These are phyloP conservation scores for Senecio squalidus DNA, from an alignment of 140 eudicot genomes.

Conservation along the genomic window DNA sequence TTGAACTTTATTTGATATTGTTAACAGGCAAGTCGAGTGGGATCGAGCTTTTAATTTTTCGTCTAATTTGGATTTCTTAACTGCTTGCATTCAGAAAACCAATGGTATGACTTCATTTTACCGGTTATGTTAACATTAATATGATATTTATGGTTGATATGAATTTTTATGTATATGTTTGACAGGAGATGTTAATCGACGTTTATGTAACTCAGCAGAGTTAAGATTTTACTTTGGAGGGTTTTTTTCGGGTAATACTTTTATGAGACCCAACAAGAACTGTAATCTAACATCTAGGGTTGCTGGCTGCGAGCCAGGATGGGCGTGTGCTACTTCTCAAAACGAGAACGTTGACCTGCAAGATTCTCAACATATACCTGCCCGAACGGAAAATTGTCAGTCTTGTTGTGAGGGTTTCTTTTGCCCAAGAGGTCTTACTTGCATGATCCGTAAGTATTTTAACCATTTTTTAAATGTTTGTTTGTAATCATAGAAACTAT, in stretches of 20 bases:
- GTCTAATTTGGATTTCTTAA: slow-evolving; percentile 59
- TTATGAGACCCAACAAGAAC: slow-evolving; percentile 52
- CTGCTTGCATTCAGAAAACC: slow-evolving; percentile 54
- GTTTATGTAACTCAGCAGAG: slow-evolving; percentile 84
- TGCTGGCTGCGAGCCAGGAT: slow-evolving; percentile 97
- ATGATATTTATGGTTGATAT: not conserved
- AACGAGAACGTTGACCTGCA: slow-evolving; percentile 31
- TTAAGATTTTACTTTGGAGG: slow-evolving; percentile 50
- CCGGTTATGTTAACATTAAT: not conserved
- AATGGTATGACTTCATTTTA: slow-evolving; percentile 41
- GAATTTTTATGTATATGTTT: not conserved
- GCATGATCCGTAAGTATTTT: slow-evolving; percentile 85
- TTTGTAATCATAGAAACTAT: too few species aligned
- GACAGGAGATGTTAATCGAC: slow-evolving; percentile 54
- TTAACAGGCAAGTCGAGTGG: slow-evolving; percentile 69
- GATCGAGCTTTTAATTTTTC: slow-evolving; percentile 68
- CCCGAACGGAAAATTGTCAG: slow-evolving; percentile 56
- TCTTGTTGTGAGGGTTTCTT: slow-evolving; percentile 95
- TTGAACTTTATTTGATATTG: too few species aligned
- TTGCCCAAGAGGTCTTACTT: slow-evolving; percentile 82
- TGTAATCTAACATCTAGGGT: slow-evolving; percentile 68
- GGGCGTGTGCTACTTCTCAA: slow-evolving; percentile 65
- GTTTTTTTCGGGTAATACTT: slow-evolving; percentile 34
- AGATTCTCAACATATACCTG: slow-evolving; percentile 51
- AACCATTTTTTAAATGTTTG: slow-evolving; percentile 1